phyloP scores from a whole-genome alignment of 106 monocot genomes.

The Posidonia australis region DNA sequence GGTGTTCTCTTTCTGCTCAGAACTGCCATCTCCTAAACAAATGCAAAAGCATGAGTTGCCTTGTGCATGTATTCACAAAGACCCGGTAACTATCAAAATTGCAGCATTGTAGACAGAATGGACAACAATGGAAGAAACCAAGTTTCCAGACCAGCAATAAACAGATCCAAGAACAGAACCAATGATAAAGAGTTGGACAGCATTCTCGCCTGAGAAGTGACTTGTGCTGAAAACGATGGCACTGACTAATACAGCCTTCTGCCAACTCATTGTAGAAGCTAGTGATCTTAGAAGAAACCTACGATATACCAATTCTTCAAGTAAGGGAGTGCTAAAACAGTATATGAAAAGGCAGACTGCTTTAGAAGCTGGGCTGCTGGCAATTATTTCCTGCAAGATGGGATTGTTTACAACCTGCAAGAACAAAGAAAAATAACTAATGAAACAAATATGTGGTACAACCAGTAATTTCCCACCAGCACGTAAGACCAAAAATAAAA shows the following conservation, averaged over 20 bases:
- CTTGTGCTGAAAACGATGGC: conserved; percentile 44
- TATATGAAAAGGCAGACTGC: conserved; percentile 37
- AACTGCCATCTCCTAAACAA: too few species aligned
- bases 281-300: conserved; percentile 72
- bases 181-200: conserved; percentile 57
- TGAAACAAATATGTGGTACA: background rate
- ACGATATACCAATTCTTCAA: conserved; percentile 75
- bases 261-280: conserved; percentile 39
- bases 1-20: background rate
- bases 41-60: background rate
- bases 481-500: too few species aligned
- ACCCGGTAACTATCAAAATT: conserved; percentile 25
- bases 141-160: conserved; percentile 61
- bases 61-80: background rate
- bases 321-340: conserved; percentile 50
- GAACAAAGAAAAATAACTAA: background rate
- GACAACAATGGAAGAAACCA: conserved; percentile 43
- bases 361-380: conserved; percentile 22
- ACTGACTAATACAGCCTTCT: conserved; percentile 47
- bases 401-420: conserved; percentile 69
- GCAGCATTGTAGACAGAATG: conserved; percentile 78
- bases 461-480: too few species aligned
- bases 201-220: conserved; percentile 59
- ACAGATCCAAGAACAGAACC: conserved; percentile 71
- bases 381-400: conserved; percentile 58